Evolutionary conservation across 441 rosid genomes (phyloP).

Genomic region (Populus hybrid): DNA sequence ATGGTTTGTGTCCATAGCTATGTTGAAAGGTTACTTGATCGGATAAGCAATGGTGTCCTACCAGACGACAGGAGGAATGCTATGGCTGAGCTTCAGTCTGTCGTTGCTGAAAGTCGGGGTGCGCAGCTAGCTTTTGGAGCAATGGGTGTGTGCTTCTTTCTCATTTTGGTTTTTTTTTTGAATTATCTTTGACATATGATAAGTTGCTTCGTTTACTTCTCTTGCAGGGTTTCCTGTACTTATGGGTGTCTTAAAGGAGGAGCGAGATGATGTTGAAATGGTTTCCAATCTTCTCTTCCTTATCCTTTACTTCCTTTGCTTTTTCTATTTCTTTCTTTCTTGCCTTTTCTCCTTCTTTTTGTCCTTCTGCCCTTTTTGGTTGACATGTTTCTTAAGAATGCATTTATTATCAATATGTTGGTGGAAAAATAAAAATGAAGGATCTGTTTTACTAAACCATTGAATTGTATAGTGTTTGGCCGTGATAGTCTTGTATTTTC

Average conservation of each 20-base stretch:
- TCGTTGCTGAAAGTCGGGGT: constrained; percentile 79
- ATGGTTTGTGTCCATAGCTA: constrained; percentile 39
- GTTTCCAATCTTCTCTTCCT: constrained; percentile 33
- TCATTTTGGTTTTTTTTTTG: not conserved
- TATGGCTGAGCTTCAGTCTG: constrained; percentile 80
- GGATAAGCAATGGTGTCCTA: constrained; percentile 76
- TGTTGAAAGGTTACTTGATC: constrained; percentile 81
- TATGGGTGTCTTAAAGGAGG: constrained; percentile 77
- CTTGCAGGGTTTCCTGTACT: constrained; percentile 91
- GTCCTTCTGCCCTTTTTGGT: constrained; percentile 6
- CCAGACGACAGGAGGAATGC: constrained; percentile 93
- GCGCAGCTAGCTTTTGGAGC: constrained; percentile 91
- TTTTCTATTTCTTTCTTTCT: not conserved
- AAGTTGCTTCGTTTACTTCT: constrained; percentile 3
- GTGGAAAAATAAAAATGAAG: not conserved
- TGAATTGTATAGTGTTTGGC: not conserved
- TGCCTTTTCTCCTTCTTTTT: not conserved
- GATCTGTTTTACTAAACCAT: not conserved
- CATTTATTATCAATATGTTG: not conserved
- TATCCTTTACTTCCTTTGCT: not conserved
- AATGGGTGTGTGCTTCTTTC: constrained; percentile 50
- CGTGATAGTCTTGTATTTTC: not conserved
- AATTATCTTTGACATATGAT: constrained; percentile 9
- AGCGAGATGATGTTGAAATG: constrained; percentile 91
- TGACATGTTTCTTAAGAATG: not conserved